Base-by-base conservation (phyloP, 2,329 filamentous ascomycete genomes). In the Alternaria viburni region DNA sequence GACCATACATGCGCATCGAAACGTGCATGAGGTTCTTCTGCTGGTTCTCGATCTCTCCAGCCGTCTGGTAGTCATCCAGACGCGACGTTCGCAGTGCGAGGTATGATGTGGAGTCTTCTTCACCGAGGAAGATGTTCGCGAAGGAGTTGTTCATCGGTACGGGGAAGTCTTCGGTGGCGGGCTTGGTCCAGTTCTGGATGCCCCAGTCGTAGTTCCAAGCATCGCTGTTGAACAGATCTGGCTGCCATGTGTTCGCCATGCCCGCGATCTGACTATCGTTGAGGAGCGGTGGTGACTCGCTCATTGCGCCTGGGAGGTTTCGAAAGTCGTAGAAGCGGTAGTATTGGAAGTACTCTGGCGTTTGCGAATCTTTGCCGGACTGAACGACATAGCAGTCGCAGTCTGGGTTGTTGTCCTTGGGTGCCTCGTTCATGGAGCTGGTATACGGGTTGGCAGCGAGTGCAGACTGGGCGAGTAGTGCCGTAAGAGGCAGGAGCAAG, bases 291-390 rank as follows among this genome's bases (percentile, higher is more conserved):
- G 77, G 73, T 4, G 69, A 66, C 10, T 57, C 61, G 54, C 61
- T 66, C 50, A 74, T 73, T 47, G 77, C 75, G 51, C 68, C 71
- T 15, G 63, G 68, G 8, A 85, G 75, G 43, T 79, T 75, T 25
- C 84, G 83, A 66, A 86, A 86, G 72, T 86, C 84, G 77, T 81
- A 86, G 71, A 86, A 82, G 54, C 80, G 81, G 77, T 86, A 82
- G 72, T 85, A 80, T 50, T 83, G 80, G 68, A 86, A 86, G 73
- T 84, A 85, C 7, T 79, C 76, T 17, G 81, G 80, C 1, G 69
- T 70, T 11, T 71, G 59, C 9, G 73, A 71, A 4, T 81, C 68
- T 6, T 79, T 78, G 2, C 81, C 78, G 0, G 83, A 82, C 2
- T 81, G 79, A 26, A 85, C 78, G 9, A 82, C 76, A 63, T 84